phyloP scores from a whole-genome alignment of 345 rosid species.

The Heritiera fomes region DNA sequence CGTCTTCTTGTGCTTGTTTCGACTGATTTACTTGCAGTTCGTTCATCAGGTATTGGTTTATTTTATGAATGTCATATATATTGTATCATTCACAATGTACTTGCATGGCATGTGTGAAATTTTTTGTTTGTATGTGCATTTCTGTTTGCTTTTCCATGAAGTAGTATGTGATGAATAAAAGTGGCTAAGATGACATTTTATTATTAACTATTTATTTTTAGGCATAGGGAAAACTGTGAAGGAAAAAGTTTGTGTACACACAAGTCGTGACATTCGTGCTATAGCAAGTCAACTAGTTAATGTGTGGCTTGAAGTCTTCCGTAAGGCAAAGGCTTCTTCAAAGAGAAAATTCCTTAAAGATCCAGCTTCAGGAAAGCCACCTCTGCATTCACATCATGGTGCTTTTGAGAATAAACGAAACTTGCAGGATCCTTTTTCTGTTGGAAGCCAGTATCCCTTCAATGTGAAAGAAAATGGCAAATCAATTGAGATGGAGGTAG shows the following conservation, averaged over 20 bases:
- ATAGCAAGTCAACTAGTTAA: constrained; percentile 96
- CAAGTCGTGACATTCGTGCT: constrained; percentile 99
- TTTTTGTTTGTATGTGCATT: constrained; percentile 19
- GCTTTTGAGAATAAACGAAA: constrained; percentile 53
- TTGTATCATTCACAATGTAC: not conserved
- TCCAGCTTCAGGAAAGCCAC: constrained; percentile 55
- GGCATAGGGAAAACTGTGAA: constrained; percentile 99
- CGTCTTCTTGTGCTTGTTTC: constrained; percentile 98
- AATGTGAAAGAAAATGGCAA: constrained; percentile 51
- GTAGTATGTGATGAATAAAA: constrained; percentile 2
- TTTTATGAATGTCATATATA: constrained; percentile 12
- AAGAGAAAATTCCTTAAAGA: constrained; percentile 54
- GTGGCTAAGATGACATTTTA: constrained; percentile 4
- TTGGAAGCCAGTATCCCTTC: constrained; percentile 40
- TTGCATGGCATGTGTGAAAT: constrained; percentile 5
- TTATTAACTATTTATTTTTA: constrained; percentile 26
- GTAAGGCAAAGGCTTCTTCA: constrained; percentile 80
- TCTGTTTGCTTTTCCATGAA: constrained; percentile 17
- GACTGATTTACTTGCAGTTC: constrained; percentile 88
- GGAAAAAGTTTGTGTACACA: constrained; percentile 96
- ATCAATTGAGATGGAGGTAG: constrained; percentile 42
- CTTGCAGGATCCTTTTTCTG: constrained; percentile 29
- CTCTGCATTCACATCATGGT: constrained; percentile 40
- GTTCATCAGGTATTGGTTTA: constrained; percentile 78
- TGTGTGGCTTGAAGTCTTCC: constrained; percentile 97